Evolutionary conservation across 306 rosid genomes (phyloP), one percentile per base, ranked within the genome.

Genomic region (Casuarina cunninghamiana): DNA sequence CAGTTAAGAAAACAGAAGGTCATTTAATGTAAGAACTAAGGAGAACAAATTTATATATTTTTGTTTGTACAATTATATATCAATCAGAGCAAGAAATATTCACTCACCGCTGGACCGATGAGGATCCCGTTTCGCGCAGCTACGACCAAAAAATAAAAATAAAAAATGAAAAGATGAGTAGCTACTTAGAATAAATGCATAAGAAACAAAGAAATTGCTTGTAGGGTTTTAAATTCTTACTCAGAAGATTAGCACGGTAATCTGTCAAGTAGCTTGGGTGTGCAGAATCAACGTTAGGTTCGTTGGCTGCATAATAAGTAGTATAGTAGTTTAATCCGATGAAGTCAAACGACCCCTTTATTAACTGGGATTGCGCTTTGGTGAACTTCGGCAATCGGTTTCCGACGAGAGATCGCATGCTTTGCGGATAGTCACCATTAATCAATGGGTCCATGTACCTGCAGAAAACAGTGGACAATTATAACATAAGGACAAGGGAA

Each of bases 291-390:
- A 4, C n/a, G 0, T 83, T 49, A 53, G 88, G 81, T 50, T 71
- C 54, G 73, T 74, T 38, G 41, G 83, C 63, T 60, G 82, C 94
- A 75, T 84, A 90, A 46, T 80, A 32, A 44, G 87, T 57, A 61
- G 89, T 81, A 83, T 90, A 90, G 75, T 90, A 90, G 76, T 90
- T 90, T 67, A 90, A 11, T 71, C 96, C 91, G n/a, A 91, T 45
- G 53, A 91, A 87, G 79, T 91, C 93, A 8, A 75, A 86, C 53
- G 96, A 88, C n/a, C 89, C 85, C 26, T 85, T 86, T 13, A 90
- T 73, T 82, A 81, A 70, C 45, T 77, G 43, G 48, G 78, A 83
- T 51, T 90, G 73, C 13, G 80, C 78, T 73, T 50, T 44, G 1
- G 88, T 79, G 78, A 90, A 91, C 78, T 57, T 81, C 0, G 94